Evolutionary conservation across 208 protist genomes (phyloP), one percentile per base, ranked within the genome.

Genomic region (Leishmania arabica): DNA sequence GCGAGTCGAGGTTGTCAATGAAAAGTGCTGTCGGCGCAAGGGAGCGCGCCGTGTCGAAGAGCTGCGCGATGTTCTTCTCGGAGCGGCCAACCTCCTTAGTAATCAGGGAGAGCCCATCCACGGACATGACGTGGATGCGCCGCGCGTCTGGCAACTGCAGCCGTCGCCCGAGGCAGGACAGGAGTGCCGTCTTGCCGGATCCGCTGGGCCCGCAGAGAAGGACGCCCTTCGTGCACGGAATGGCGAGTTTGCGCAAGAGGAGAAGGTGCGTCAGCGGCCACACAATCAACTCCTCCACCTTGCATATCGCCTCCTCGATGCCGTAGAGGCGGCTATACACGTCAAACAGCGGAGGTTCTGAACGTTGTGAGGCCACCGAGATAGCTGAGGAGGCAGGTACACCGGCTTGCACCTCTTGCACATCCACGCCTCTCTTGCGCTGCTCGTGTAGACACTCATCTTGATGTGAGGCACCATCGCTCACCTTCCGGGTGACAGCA

Each of bases 1-100:
- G 86, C 34, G 93, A 91, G 73, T 99, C 97, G 66, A 99, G 85
- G 83, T 99, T 97, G 87, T 99, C 96, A 68, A 98, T 87, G 78
- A 99, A 95, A 34, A 99, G 84, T 34, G 92, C 94, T 40, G 91
- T 91, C 4, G 96, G 96, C 19, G 95, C 85, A 11, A 76, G 77
- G 9, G 87, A 81, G 49, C 96, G 89, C 49, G 97, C 97, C 31
- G 84, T 75, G 34, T 83, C 80, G 77, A 99, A 98, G 58, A 98
- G 80, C 58, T 89, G 65, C 3, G 86, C 89, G 73, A 99, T 96
- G 84, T 97, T 96, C 79, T 93, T 92, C 86, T 98, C 95, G 34
- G 94, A 93, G 54, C 88, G 77, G 2, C 97, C 97, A 19, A 98
- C 95, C 78, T 95, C 93, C 88, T 98, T 98, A 76, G 91, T 88